Evolutionary conservation across 208 protist species (phyloP).

Genomic region (Leishmania tropica): DNA sequence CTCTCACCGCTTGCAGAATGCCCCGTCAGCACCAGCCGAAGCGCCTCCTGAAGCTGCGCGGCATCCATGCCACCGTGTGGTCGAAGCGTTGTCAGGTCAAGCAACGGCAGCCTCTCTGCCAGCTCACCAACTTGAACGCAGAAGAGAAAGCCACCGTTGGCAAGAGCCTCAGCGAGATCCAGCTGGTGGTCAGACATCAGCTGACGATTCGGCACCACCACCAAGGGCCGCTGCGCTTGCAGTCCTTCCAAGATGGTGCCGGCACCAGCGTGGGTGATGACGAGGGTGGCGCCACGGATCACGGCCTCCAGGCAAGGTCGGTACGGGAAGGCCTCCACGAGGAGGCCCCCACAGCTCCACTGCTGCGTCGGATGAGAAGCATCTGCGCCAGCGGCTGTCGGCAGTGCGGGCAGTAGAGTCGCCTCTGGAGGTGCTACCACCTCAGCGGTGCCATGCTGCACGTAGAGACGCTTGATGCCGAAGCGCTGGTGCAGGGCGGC

Average conservation of each 20-base stretch:
- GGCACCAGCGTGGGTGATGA: conserved; percentile 90
- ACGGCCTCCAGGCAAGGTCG: conserved; percentile 51
- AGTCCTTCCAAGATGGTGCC: conserved; percentile 93
- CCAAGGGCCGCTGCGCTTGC: conserved; percentile 48
- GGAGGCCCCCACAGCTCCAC: conserved; percentile 36
- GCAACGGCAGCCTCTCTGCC: conserved; percentile 29
- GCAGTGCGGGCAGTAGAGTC: neutral
- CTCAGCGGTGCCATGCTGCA: conserved; percentile 76
- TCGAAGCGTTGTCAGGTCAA: conserved; percentile 45
- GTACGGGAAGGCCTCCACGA: conserved; percentile 82
- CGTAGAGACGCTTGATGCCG: conserved; percentile 57
- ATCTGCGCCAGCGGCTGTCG: neutral
- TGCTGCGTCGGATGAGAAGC: neutral
- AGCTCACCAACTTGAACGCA: conserved; percentile 57
- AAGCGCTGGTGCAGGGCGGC: conserved; percentile 38
- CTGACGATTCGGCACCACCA: conserved; percentile 86
- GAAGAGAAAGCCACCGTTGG: conserved; percentile 56
- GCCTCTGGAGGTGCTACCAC: conserved; percentile 5
- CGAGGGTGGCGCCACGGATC: conserved; percentile 54
- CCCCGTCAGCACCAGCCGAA: conserved; percentile 32
- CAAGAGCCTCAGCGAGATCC: conserved; percentile 73
- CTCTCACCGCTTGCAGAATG: neutral
- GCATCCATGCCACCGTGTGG: conserved; percentile 55
- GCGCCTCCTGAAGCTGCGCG: conserved; percentile 31
- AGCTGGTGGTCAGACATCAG: conserved; percentile 93